Conservation (phyloP, 2,329 filamentous ascomycete species). For the Didymella lethalis region DNA sequence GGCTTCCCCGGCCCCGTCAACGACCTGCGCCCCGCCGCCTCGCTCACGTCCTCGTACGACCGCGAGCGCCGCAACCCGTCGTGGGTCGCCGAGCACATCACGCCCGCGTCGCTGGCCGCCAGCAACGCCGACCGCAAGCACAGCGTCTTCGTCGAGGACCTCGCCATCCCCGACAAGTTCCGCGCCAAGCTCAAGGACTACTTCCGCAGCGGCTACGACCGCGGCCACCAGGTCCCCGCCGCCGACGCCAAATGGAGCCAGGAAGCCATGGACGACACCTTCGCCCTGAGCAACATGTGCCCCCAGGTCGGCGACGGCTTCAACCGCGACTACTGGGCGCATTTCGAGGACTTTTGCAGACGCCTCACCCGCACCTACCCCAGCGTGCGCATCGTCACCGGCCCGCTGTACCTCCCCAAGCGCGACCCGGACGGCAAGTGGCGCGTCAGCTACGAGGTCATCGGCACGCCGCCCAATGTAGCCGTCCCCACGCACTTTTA, state of each 20-base stretch:
- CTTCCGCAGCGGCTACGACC: constrained; percentile 91
- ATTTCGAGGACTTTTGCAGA: constrained; percentile 97
- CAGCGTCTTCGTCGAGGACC: constrained; percentile 84
- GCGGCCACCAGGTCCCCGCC: constrained; percentile 95
- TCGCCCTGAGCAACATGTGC: constrained; percentile 94
- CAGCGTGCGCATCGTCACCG: constrained; percentile 88
- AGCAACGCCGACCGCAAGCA: constrained; percentile 84
- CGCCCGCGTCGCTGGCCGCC: constrained; percentile 77
- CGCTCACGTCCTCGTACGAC: constrained; percentile 88
- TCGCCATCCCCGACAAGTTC: constrained; percentile 81
- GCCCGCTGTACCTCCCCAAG: constrained; percentile 90
- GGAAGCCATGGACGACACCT: constrained; percentile 92
- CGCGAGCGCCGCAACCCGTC: constrained; percentile 88
- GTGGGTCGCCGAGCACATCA: constrained; percentile 96
- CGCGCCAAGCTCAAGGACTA: constrained; percentile 92
- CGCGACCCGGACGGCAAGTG: constrained; percentile 91
- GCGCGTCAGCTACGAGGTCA: constrained; percentile 94
- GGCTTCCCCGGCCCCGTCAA: constrained; percentile 89
- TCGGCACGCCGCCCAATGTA: constrained; percentile 90
- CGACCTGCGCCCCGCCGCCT: constrained; percentile 78
- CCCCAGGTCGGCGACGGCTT: constrained; percentile 98
- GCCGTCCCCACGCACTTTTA: constrained; percentile 99
- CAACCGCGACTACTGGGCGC: constrained; percentile 99
- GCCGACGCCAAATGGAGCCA: constrained; percentile 97
- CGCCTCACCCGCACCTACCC: constrained; percentile 82